Percentiles rank a stretch among this genome's conserved stretches.
These are phyloP conservation scores for Echites panduratus DNA, from an alignment of 257 asterid species.

Conservation along the genomic window DNA sequence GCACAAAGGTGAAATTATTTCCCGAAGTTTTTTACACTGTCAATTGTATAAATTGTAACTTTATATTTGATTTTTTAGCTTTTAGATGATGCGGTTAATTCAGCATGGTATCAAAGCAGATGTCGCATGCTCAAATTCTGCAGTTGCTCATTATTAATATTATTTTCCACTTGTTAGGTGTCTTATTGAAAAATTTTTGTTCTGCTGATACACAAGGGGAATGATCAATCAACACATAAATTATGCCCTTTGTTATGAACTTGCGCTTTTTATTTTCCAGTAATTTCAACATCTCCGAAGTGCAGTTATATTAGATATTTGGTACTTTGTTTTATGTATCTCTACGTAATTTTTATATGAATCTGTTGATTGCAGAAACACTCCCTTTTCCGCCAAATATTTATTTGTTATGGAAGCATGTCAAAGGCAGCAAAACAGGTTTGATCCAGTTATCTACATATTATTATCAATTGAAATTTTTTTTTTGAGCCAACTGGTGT, in stretches of 20 bases:
- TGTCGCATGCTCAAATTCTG: not conserved
- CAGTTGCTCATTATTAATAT: not conserved
- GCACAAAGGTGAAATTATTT: conserved; percentile 66
- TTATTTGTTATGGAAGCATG: conserved; percentile 52
- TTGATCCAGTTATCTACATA: conserved; percentile 3
- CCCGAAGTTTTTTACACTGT: not conserved
- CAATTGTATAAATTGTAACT: not conserved
- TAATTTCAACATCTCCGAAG: not conserved
- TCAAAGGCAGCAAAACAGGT: conserved; percentile 82
- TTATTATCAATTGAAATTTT: conserved; percentile 1
- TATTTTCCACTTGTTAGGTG: no score
- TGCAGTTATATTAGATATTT: not conserved
- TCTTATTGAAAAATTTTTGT: no score
- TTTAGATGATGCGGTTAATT: not conserved
- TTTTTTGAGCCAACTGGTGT: conserved; percentile 25
- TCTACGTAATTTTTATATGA: not conserved
- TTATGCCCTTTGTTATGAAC: not conserved
- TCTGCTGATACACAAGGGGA: no score
- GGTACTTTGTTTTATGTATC: not conserved
- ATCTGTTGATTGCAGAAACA: conserved; percentile 61
- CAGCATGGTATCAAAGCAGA: not conserved
- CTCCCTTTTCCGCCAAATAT: conserved; percentile 74
- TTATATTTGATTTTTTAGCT: not conserved
- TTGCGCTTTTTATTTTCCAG: not conserved
- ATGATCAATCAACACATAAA: not conserved